These are phyloP conservation scores for Solanum bukasovii DNA, from an alignment of 257 asterid genomes.

Conservation along the genomic window DNA sequence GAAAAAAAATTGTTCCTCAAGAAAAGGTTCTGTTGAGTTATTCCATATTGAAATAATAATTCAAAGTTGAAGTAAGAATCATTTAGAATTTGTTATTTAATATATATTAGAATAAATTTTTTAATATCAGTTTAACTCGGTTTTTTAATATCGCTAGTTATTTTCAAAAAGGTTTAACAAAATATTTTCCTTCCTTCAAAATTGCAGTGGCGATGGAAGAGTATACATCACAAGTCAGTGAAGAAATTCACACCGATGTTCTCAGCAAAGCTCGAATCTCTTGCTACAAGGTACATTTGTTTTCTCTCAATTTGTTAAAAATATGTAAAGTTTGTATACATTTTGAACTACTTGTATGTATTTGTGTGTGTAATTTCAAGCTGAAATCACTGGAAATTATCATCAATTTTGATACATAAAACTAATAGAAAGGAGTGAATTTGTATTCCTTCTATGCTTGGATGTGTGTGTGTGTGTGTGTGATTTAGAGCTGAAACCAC, in stretches of 20 bases:
- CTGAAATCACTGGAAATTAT: not conserved
- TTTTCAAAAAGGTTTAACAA: too few species aligned
- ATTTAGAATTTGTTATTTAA: too few species aligned
- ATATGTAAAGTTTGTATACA: not conserved
- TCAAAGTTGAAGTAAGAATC: too few species aligned
- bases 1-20: not conserved
- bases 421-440: not conserved
- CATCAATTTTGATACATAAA: not conserved
- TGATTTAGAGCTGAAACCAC: not conserved
- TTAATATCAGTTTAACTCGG: too few species aligned
- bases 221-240: slow-evolving; percentile 34
- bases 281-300: slow-evolving; percentile 61
- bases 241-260: slow-evolving; percentile 57
- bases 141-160: too few species aligned
- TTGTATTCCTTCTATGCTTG: not conserved
- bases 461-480: not conserved
- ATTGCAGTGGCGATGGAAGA: slow-evolving; percentile 54
- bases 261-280: slow-evolving; percentile 56
- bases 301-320: not conserved
- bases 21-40: not conserved
- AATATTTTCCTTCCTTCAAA: not conserved
- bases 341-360: not conserved
- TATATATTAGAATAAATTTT: too few species aligned
- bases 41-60: not conserved
- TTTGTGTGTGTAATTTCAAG: not conserved